phyloP scores from a whole-genome alignment of 805 yeast species.

The Saturnispora ahearnii region DNA sequence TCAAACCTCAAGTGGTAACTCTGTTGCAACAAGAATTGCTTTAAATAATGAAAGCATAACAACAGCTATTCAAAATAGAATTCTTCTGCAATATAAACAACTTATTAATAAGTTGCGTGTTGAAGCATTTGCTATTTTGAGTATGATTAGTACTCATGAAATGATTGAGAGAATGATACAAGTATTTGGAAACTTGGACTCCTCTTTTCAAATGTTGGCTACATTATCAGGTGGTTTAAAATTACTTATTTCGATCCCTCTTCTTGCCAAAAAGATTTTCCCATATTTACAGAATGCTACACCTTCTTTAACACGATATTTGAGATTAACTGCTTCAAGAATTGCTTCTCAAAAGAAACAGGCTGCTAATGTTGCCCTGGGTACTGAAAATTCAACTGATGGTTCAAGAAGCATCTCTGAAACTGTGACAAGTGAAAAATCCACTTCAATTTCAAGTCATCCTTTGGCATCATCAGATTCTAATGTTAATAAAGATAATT shows the following conservation, averaged over 20 bases:
- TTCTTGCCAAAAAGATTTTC: slow-evolving; percentile 13
- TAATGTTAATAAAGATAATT: too few species aligned
- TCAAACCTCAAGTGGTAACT: background rate
- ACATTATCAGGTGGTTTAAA: slow-evolving; percentile 21
- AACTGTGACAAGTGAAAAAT: background rate
- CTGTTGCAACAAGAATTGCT: background rate
- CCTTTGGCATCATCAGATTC: background rate
- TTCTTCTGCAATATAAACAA: background rate
- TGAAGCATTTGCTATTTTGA: slow-evolving; percentile 20
- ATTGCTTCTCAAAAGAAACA: slow-evolving; percentile 9
- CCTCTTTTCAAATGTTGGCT: slow-evolving; percentile 13
- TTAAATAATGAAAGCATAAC: background rate
- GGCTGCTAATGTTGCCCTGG: background rate
- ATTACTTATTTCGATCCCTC: slow-evolving; percentile 18
- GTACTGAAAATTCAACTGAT: background rate
- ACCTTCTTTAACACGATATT: slow-evolving; percentile 11
- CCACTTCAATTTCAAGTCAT: background rate
- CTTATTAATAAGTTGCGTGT: slow-evolving; percentile 18
- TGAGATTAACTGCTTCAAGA: slow-evolving; percentile 13
- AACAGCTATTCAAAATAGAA: background rate
- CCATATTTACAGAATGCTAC: slow-evolving; percentile 17
- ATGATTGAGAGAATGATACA: slow-evolving; percentile 12
- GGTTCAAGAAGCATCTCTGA: background rate
- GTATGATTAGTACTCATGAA: slow-evolving; percentile 16
- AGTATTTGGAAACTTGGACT: slow-evolving; percentile 13